phyloP scores from a whole-genome alignment of 495 filamentous ascomycete genomes.

The Amphirosellinia nigrospora region DNA sequence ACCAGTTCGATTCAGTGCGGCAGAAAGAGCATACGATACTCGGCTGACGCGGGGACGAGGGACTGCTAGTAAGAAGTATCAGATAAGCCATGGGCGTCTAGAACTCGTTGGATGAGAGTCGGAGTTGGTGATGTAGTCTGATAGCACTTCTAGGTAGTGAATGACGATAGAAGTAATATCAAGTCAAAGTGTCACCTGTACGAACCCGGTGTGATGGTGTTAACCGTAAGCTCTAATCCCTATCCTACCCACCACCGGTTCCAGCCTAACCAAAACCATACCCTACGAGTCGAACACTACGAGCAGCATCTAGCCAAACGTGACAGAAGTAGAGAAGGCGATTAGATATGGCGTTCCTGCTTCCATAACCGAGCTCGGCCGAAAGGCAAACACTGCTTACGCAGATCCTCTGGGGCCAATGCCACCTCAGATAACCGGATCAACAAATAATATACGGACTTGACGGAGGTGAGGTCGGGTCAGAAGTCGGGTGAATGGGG shows the following conservation, averaged over 20 bases:
- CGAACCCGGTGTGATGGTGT: neutral
- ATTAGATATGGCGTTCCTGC: neutral
- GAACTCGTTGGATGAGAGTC: conserved; percentile 22
- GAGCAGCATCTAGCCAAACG: neutral
- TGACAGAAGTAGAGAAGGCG: neutral
- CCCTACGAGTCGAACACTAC: neutral
- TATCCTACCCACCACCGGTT: neutral
- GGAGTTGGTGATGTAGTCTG: neutral
- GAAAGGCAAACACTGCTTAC: neutral
- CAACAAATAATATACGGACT: neutral
- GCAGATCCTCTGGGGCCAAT: neutral
- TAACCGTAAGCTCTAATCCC: neutral
- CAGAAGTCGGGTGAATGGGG: conserved; percentile 18
- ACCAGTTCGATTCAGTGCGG: conserved; percentile 22
- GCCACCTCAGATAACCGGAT: neutral
- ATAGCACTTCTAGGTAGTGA: conserved; percentile 21
- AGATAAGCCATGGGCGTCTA: conserved; percentile 8
- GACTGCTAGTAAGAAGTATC: conserved; percentile 18
- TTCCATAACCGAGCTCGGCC: conserved; percentile 15
- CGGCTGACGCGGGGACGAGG: neutral
- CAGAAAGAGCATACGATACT: neutral
- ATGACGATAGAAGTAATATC: conserved; percentile 16
- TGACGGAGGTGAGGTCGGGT: neutral
- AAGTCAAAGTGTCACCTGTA: neutral
- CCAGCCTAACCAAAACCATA: neutral